A percentile compares a stretch with the other conserved stretches of the same genome.
These are phyloP conservation scores for Ophryocystis elektroscirrha DNA, from an alignment of 169 alveolate species.

Conservation along the genomic window DNA sequence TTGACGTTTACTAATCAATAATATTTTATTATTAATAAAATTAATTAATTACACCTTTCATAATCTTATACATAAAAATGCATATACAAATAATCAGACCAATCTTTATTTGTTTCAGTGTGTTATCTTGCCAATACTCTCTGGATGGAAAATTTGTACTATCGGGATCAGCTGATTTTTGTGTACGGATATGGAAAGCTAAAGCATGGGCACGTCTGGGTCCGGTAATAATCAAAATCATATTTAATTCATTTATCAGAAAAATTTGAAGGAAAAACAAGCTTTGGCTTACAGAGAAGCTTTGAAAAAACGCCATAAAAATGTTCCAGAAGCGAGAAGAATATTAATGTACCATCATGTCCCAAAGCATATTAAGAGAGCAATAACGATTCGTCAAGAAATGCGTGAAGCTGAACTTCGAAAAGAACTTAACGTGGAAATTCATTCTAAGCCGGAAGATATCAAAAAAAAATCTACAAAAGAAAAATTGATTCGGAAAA, in stretches of 20 bases:
- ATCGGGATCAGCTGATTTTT: slow-evolving; percentile 86
- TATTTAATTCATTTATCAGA: slow-evolving; percentile 31
- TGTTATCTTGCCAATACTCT: slow-evolving; percentile 57
- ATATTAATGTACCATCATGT: too few relatives aligned
- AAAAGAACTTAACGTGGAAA: too few relatives aligned
- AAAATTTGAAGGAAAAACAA: slow-evolving; percentile 38
- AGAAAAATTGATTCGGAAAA: too few relatives aligned
- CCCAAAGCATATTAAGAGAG: too few relatives aligned
- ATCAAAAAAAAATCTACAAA: too few relatives aligned
- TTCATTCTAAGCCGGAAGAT: too few relatives aligned
- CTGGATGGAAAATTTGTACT: slow-evolving; percentile 76
- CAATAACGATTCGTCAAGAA: too few relatives aligned
- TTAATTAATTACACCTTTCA: too few relatives aligned
- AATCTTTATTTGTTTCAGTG: too few relatives aligned
- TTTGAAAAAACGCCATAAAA: slow-evolving; percentile 29
- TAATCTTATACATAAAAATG: too few relatives aligned
- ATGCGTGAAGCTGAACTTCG: too few relatives aligned
- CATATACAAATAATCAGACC: too few relatives aligned
- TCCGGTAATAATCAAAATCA: slow-evolving; percentile 19
- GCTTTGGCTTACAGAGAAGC: slow-evolving; percentile 51
- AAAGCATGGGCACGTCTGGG: slow-evolving; percentile 50
- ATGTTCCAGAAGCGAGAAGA: slow-evolving; percentile 11
- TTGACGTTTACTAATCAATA: slow-evolving; percentile 27
- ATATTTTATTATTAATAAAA: not conserved
- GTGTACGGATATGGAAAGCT: slow-evolving; percentile 86